These are phyloP conservation scores for Penicillium nucicola DNA, from an alignment of 495 filamentous ascomycete species.

Conservation along the genomic window DNA sequence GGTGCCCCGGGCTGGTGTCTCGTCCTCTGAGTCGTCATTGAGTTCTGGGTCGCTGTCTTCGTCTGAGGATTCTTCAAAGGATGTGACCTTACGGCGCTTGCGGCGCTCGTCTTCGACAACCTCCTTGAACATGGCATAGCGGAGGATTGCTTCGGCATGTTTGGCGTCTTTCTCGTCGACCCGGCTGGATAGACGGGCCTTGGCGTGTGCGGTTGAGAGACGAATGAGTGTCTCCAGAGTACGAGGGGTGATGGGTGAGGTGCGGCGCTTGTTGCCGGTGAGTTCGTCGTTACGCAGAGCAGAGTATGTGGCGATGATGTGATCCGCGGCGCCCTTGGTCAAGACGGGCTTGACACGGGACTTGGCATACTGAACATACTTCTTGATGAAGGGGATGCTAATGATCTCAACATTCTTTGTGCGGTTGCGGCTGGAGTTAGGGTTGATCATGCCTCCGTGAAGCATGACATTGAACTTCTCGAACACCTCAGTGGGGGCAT, in stretches of 20 bases:
- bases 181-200: constrained; percentile 84
- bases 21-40: constrained; percentile 36
- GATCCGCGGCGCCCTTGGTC: constrained; percentile 88
- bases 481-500: constrained; percentile 80
- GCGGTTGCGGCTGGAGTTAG: constrained; percentile 60
- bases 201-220: constrained; percentile 94
- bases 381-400: constrained; percentile 98
- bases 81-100: constrained; percentile 60
- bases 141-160: constrained; percentile 83
- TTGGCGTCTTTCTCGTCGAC: constrained; percentile 90
- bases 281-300: constrained; percentile 94
- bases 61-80: constrained; percentile 47
- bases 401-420: constrained; percentile 84
- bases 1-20: constrained; percentile 26
- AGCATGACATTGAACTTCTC: constrained; percentile 97
- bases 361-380: constrained; percentile 99
- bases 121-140: constrained; percentile 98
- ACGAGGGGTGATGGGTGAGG: constrained; percentile 93
- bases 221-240: constrained; percentile 97
- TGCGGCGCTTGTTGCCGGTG: constrained; percentile 88
- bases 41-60: constrained; percentile 39
- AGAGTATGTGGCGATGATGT: constrained; percentile 90
- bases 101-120: constrained; percentile 83
- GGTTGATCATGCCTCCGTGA: constrained; percentile 77
- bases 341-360: constrained; percentile 84